Percentiles rank a stretch among this genome's conserved stretches.
Conservation (phyloP, 805 yeast genomes). For the Nakazawaea pomicola region DNA sequence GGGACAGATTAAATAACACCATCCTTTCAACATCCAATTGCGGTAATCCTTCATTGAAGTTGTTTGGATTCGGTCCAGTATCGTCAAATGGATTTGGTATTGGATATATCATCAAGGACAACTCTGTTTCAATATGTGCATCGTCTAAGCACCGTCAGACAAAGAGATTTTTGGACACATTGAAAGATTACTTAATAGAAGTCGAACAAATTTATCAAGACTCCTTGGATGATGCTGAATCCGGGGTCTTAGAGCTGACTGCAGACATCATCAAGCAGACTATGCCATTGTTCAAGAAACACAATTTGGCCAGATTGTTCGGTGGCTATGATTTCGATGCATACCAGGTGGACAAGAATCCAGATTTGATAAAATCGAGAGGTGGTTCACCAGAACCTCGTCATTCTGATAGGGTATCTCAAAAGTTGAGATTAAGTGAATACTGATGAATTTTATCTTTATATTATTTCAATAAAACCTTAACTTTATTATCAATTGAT, state of each 20-base stretch:
- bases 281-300: constrained; percentile 14
- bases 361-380: constrained; percentile 49
- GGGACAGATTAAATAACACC: constrained; percentile 81
- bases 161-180: constrained; percentile 64
- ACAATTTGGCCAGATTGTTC: constrained; percentile 35
- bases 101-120: constrained; percentile 81
- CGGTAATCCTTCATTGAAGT: constrained; percentile 83
- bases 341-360: constrained; percentile 68
- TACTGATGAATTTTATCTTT: too few species aligned
- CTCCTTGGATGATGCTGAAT: constrained; percentile 15
- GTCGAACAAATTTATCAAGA: constrained; percentile 45
- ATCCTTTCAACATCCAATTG: constrained; percentile 83
- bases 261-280: constrained; percentile 21
- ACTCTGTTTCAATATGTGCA: constrained; percentile 73
- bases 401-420: constrained; percentile 34
- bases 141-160: constrained; percentile 90
- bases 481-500: too few species aligned
- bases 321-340: constrained; percentile 76
- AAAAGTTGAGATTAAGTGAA: constrained; percentile 17
- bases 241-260: constrained; percentile 1
- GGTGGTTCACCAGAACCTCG: constrained; percentile 57
- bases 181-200: constrained; percentile 57
- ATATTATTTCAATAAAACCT: too few species aligned
- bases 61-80: constrained; percentile 92
- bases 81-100: constrained; percentile 89